Base-by-base conservation (phyloP, 1,284 basidiomycete species). In the Fomitopsis schrenkii region DNA sequence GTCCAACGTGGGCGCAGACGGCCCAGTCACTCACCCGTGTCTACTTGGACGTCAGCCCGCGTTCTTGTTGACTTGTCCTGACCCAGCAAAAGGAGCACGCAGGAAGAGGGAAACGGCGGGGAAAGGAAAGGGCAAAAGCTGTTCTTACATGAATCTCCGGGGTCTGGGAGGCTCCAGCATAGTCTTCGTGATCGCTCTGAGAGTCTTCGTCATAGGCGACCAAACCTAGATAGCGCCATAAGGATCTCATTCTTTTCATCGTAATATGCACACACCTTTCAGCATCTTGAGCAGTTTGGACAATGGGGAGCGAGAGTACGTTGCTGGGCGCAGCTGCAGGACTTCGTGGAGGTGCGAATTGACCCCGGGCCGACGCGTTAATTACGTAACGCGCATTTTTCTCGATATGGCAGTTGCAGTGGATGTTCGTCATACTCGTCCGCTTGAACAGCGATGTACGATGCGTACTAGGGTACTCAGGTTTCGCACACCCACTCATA, bases 151-250 rank as follows among this genome's bases (percentile, higher is more conserved):
- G 66, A 64, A 61, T 42, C 35, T 52, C 55, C 46, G 63, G 48
- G 55, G 63, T 65, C 46, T 59, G 57, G 12, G 69, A 50, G 14
- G 63, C 28, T 28, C 46, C 17, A 26, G 68, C 65, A 41, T 72
- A 74, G 36, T 77, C 78, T 65, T 87, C 87, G 30, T 77, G 75
- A 64, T 88, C 86, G 65, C 84, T 87, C 46, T 80, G 79, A 15
- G 82, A 83, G 66, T 87, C 87, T 57, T 85, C 87, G 64, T 80
- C 83, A 68, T 90, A 90, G 40, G 83, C 82, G 33, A 83, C 83
- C 36, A 90, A 82, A 22, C 86, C 87, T 89, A 15, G 2, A 30
- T 5, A 7, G 28, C 5, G 22, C 28, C 30, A 17, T 50, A 33
- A 12, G 28, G 26, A 50, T 15, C 3, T 17, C 6, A n/a, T 4